These are phyloP conservation scores for Macadamia integrifolia DNA, from an alignment of 164 flowering plant genomes.

Conservation along the genomic window DNA sequence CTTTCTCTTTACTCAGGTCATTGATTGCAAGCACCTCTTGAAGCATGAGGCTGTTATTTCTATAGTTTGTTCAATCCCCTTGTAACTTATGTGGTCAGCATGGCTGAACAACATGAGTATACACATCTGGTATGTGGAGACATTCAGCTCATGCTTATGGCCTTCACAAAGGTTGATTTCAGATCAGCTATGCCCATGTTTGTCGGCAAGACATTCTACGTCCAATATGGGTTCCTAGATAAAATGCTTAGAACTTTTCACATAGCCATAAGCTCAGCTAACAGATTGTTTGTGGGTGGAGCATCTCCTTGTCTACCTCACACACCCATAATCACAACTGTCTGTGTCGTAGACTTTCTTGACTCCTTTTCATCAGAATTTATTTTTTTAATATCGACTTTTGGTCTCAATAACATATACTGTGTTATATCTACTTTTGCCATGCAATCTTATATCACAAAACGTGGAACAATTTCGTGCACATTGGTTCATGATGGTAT, in stretches of 20 bases:
- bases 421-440: too few relatives aligned
- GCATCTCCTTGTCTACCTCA: slow-evolving; percentile 14
- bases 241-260: slow-evolving; percentile 6
- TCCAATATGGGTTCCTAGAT: slow-evolving; percentile 6
- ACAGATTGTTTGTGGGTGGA: too few relatives aligned
- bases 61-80: slow-evolving; percentile 7
- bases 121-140: slow-evolving; percentile 11
- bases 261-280: background rate
- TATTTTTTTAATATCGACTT: too few relatives aligned
- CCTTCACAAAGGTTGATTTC: slow-evolving; percentile 11
- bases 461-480: too few relatives aligned
- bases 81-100: slow-evolving; percentile 1
- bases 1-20: slow-evolving; percentile 17
- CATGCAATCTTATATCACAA: too few relatives aligned
- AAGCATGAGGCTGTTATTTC: slow-evolving; percentile 3
- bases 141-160: slow-evolving; percentile 9
- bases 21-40: slow-evolving; percentile 9
- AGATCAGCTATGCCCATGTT: slow-evolving; percentile 12
- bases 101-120: slow-evolving; percentile 7
- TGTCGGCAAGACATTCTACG: slow-evolving; percentile 6
- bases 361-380: too few relatives aligned
- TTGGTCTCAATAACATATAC: too few relatives aligned
- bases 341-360: too few relatives aligned
- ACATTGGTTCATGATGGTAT: too few relatives aligned
- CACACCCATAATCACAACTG: slow-evolving; percentile 15